Evolutionary conservation across 2,329 filamentous ascomycete species (phyloP), one percentile per base, ranked within the genome.

Genomic region (Coniella lustricola): DNA sequence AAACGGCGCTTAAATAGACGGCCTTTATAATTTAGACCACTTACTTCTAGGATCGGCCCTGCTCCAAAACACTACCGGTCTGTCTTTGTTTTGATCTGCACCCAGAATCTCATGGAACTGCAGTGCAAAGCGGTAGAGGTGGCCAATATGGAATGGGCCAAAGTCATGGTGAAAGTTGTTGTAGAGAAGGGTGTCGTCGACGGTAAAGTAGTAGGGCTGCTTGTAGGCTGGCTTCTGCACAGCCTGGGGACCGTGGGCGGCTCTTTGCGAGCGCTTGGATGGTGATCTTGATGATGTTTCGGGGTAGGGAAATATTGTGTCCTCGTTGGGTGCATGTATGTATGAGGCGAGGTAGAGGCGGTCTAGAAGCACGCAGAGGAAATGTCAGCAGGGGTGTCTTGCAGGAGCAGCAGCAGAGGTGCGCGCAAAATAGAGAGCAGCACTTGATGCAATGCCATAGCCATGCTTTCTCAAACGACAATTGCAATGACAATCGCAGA

Each of bases 151-250:
- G 51, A 98, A 75, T 61, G 93, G 93, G 60, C 93, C 93, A 67
- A 98, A 98, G 70, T 98, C 93, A 61, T 94, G 90, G 70, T 97
- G 90, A 69, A 98, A 98, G 29, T 91, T 90, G 67, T 98, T 98
- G 76, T 98, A 98, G 40, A 95, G 77, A 38, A 98, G 82, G 35
- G 76, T 85, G 63, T 95, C 88, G 64, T 98, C 93, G 57, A 97
- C 84, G 44, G 89, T 91, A 69, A 98, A 98, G 72, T 97, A 98
- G 64, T 87, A 90, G 1, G 93, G 93, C 48, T 83, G 71, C 56
- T 77, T 80, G 46, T 75, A 69, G n/a, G 74, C 67, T 51, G 67
- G 62, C 21, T 54, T 38, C 13, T 58, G 49, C 0, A 65, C 67
- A 9, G 74, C 65, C 44, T 72, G 74, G 16, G 79, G 74, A 18